Percentiles rank a stretch among this genome's conserved stretches.
phyloP scores from a whole-genome alignment of 176 grass and related monocot species.

The Bolboschoenus planiculmis region DNA sequence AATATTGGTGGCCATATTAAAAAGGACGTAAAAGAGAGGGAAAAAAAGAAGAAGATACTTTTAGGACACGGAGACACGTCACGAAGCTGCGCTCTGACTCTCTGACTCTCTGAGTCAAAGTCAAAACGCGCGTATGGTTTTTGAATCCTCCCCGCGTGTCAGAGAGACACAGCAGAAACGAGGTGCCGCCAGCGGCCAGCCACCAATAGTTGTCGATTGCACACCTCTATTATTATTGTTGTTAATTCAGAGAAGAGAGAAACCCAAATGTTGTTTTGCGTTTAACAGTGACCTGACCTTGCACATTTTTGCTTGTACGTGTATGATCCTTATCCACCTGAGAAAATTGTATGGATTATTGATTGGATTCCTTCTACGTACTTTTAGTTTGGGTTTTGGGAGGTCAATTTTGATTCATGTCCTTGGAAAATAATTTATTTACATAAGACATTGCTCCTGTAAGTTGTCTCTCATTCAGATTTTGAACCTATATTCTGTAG shows the following conservation, averaged over 20 bases:
- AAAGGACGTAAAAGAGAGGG: no score
- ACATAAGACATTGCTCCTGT: no score
- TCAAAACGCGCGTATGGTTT: neutral
- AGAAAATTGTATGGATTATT: neutral
- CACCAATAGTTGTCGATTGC: conserved; percentile 2
- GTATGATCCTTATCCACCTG: conserved; percentile 4
- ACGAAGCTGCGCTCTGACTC: neutral
- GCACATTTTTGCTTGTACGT: no score
- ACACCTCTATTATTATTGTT: neutral
- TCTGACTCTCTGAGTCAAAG: neutral
- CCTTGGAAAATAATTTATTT: no score
- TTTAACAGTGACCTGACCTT: no score
- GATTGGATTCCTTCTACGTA: neutral
- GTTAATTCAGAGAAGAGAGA: neutral
- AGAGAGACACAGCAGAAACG: neutral
- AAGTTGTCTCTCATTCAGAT: no score
- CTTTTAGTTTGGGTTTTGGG: no score
- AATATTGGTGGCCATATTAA: no score
- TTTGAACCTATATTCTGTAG: no score
- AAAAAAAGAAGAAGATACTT: neutral
- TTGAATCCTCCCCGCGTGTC: neutral
- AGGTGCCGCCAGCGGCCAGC: neutral
- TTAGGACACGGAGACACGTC: no score
- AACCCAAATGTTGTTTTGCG: no score
- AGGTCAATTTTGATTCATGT: no score